Conservation (phyloP, 768 basidiomycete genomes). For the Tylopilus subfusipes region DNA sequence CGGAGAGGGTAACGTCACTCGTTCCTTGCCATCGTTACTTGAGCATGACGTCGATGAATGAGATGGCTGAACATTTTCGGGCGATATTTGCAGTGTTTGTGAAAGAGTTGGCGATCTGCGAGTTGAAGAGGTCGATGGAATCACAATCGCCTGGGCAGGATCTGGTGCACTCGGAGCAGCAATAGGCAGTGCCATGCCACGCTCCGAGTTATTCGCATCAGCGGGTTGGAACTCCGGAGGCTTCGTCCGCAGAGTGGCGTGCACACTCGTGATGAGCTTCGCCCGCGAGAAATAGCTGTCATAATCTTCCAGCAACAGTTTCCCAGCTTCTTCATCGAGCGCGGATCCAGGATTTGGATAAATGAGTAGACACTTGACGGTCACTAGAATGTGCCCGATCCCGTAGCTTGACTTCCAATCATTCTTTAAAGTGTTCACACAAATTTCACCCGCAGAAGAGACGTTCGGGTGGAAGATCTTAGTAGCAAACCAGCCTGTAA, state of each 20-base stretch:
- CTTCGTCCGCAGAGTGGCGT: constrained; percentile 76
- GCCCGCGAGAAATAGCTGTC: constrained; percentile 84
- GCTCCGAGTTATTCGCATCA: constrained; percentile 26
- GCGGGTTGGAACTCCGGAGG: constrained; percentile 69
- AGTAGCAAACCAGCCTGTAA: constrained; percentile 79
- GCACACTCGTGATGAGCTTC: constrained; percentile 84
- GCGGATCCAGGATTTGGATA: constrained; percentile 97
- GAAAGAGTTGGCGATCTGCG: constrained; percentile 44
- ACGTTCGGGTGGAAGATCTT: constrained; percentile 99
- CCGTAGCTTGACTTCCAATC: constrained; percentile 94
- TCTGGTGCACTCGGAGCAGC: constrained; percentile 20
- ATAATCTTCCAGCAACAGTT: constrained; percentile 86
- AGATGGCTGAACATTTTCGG: constrained; percentile 41
- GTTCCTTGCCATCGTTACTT: constrained; percentile 45
- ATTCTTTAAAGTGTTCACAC: constrained; percentile 96
- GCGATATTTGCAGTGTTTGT: constrained; percentile 34
- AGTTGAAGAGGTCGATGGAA: constrained; percentile 39
- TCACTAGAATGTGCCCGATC: constrained; percentile 86
- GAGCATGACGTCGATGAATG: constrained; percentile 32
- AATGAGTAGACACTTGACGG: constrained; percentile 92
- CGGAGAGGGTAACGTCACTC: constrained; percentile 66
- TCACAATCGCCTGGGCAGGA: constrained; percentile 32
- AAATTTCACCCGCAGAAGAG: constrained; percentile 85
- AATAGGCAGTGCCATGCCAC: constrained; percentile 12
- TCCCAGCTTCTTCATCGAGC: constrained; percentile 93